Evolutionary conservation across 176 grass and related monocot genomes (phyloP), one percentile per base, ranked within the genome.

Genomic region (Guadua angustifolia): DNA sequence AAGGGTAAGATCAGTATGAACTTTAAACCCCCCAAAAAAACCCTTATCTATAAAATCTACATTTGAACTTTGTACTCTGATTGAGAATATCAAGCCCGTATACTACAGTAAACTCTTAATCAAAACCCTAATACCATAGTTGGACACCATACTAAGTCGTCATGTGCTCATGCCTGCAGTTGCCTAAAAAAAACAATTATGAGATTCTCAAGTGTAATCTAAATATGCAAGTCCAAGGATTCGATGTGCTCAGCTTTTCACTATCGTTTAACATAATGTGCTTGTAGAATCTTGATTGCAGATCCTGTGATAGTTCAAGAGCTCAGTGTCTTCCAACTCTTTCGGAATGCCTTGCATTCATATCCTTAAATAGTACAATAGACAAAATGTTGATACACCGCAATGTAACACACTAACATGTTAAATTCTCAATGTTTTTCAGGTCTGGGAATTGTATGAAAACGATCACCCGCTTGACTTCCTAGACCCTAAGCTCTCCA

Each of bases 391-490:
- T 36, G 35, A 51, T 66, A 11, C 7, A 46, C 35, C 35, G 4
- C 55, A 80, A 16, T 8, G 64, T 85, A 69, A 19, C 55, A 52
- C 35, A 36, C 35, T 36, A 36, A 36, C 35, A 36, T 36, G 35
- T 36, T 36, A 4, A 36, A 36, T 36, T 2, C 56, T 62, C 55
- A 44, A 72, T 45, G 10, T 5, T 73, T 73, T 57, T 74, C 87
- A 97, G 94, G 92, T 85, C 0, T 97, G 94, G 94, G 74, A 78
- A 66, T 77, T 97, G 82, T 88, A 92, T 4, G 94, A 97, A 42
- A 57, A 88, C 35, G 66, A 84, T 2, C 75, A 60, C 7, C 85
- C 85, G 11, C 15, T 97, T 18, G 89, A 92, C 21, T 22, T 97
- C 16, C 22, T 97, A 7, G 94, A 97, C 71, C 75, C 76, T 5